Evolutionary conservation across 768 basidiomycete species (phyloP), one percentile per base, ranked within the genome.

Genomic region (Phlebiopsis flavidoalba): DNA sequence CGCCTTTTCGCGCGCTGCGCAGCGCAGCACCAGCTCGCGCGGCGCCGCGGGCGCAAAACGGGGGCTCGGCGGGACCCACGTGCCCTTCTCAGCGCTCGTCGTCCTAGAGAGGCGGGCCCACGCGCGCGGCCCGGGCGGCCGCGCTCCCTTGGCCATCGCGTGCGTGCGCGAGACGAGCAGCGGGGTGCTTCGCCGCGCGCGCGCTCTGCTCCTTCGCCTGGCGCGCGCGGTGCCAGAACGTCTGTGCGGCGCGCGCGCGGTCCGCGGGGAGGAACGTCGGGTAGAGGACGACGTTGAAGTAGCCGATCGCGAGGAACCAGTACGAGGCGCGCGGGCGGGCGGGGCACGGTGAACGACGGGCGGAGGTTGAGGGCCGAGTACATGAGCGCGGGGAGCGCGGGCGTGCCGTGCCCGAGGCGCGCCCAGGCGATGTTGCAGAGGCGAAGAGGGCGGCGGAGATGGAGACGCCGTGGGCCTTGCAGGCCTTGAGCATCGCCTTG

Each of bases 281-380:
- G n/a, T n/a, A n/a, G 8, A 95, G 83, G 58, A 92, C 75, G 65
- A 95, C 79, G 72, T 92, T 93, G 79, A 88, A 90, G 74, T 89
- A 91, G 4, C 87, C 85, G 59, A 91, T 83, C n/a, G 87, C 83
- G 36, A 92, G 78, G 76, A 86, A 90, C 86, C 88, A 91, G 75
- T 89, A 90, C 11, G 89, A 91, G 62, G 81, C 79, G 64, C 80
- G 75, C 19, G 76, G 67, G 60, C 12, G 60, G 58, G 11, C 43
- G 67, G 54, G 75, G 77, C 58, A 76, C 73, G 45, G 74, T 66
- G 45, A 85, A 73, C 68, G 83, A 80, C 5, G 87, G 84, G 3
- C 92, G 83, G 43, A 93, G 74, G 72, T 93, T 94, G 53, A 93
- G 76, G 12, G 93, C 91, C 8, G 90, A 89, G 71, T 95, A 95